Percentiles rank a stretch among this genome's conserved stretches.
Conservation (phyloP, 306 rosid genomes). For the Fragaria iinumae region DNA sequence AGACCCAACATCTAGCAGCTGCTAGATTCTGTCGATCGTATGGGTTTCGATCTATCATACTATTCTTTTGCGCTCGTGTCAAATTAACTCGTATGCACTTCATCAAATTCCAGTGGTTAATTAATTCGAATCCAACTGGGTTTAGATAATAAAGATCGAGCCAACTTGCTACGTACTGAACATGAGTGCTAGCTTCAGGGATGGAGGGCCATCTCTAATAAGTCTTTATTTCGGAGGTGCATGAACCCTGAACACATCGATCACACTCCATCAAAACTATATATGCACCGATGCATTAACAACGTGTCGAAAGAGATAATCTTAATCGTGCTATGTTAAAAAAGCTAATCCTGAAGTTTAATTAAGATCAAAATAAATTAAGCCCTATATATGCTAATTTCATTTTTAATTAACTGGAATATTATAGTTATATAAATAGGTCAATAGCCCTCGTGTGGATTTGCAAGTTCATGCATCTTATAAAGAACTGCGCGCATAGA, state of each 20-base stretch:
- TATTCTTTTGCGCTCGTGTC: not conserved
- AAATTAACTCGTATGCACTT: not conserved
- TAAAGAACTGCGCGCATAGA: not conserved
- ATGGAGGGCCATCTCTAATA: not conserved
- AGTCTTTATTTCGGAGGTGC: not conserved
- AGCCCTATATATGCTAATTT: not conserved
- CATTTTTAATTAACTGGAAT: not conserved
- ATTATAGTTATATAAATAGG: not conserved
- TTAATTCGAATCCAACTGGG: not conserved
- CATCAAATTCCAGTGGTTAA: not conserved
- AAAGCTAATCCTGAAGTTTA: not conserved
- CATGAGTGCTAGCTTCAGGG: not conserved
- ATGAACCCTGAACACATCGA: slow-evolving; percentile 1
- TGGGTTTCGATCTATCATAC: too few relatives aligned
- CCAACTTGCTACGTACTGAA: not conserved
- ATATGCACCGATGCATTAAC: not conserved
- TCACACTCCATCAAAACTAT: not conserved
- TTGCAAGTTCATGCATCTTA: slow-evolving; percentile 8
- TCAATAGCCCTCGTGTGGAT: slow-evolving; percentile 7
- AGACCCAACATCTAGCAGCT: not conserved
- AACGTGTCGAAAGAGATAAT: not conserved
- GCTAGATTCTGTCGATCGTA: too few relatives aligned
- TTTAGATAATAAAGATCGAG: not conserved
- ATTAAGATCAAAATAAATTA: not conserved
- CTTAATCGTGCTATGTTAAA: not conserved